Base-by-base conservation (phyloP, 805 yeast genomes). In the Ogataea allantospora region DNA sequence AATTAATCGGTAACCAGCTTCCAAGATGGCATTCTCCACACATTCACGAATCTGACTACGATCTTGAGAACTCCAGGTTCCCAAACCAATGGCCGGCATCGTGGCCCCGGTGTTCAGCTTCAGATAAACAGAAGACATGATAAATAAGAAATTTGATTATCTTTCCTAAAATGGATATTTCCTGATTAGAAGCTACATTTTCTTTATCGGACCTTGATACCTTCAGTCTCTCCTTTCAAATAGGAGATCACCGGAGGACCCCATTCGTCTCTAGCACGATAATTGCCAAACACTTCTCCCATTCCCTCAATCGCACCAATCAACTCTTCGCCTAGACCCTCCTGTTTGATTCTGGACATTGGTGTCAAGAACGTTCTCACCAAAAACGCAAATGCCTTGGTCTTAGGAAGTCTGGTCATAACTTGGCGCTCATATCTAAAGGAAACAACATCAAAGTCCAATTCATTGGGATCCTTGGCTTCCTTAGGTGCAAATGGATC, bases 211-310 rank as follows among this genome's bases (percentile, higher is more conserved):
- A 3, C 4, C 9, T 21, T 21, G 4, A 7, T 21, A 5, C 73
- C 74, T 31, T 64, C 46, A 3, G 65, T 49, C 30, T 68, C 66
- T 2, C 65, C 65, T 23, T 53, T 58, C 44, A 73, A 33, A 33
- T 59, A 74, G 4, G 60, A 47, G 41, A 65, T 65, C 0, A 77
- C 80, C 0, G 89, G 81, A 1, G 74, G 75, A 0, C 88, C 87
- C 88, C 93, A 84, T 45, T 67, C 78, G 2, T 70, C 69, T 23
- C 77, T 68, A 39, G 76, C 68, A 57, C 85, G 85, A 63, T 85
- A 85, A 17, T 63, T 63, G 1, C 78, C 77, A 39, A 83, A 58
- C 15, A 66, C 75, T 3, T 66, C 76, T 6, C 83, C 81, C 54
- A 84, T 69, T 0, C 79, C 82, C 13, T 73, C 72, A 23, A 85